Evolutionary conservation across 1,284 basidiomycete species (phyloP), one percentile per base, ranked within the genome.

Genomic region (Fomitopsis schrenkii): DNA sequence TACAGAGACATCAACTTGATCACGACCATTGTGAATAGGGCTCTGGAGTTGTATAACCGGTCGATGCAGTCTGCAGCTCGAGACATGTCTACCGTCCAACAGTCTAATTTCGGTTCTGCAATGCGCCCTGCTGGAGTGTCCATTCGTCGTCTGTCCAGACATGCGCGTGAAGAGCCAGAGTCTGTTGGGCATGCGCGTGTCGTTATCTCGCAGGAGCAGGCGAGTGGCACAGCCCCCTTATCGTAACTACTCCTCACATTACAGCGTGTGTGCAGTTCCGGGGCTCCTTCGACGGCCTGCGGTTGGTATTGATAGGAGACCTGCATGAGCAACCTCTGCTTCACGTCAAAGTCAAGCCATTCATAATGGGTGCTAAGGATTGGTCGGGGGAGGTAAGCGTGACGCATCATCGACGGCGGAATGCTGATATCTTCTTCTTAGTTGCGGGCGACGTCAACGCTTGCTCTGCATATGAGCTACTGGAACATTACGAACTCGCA

Each of bases 401-500:
- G 4, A 50, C 30, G 28, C 28, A 33, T 12, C 2, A 7, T 17
- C 17, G 28, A 15, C 26, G 48, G 10, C 15, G 5, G 14, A 33
- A 1, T 10, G 28, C 48, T 50, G 28, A 50, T 22, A 28, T 12
- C 17, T 5, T 12, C 17, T 5, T 15, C 10, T 7, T 58, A 97
- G 94, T 77, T 97, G 54, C 89, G 90, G 72, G 89, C 93, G 9
- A 88, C 87, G 4, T 93, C 90, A 0, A 89, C 91, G 0, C 79
- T 97, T 66, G 88, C 88, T 19, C 88, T 87, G 2, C 87, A 90
- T 59, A 91, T 98, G 72, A 95, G 91, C 67, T 99, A 97, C 73
- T 99, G 95, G 93, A 99, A 99, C 76, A 77, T 99, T 59, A 90
- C 92, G 33, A 97, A 98, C 72, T 99, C 97, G 54, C 95, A 99